Evolutionary conservation across 2,329 filamentous ascomycete species (phyloP), one percentile per base, ranked within the genome.

Genomic region (Stenocarpella maydis): DNA sequence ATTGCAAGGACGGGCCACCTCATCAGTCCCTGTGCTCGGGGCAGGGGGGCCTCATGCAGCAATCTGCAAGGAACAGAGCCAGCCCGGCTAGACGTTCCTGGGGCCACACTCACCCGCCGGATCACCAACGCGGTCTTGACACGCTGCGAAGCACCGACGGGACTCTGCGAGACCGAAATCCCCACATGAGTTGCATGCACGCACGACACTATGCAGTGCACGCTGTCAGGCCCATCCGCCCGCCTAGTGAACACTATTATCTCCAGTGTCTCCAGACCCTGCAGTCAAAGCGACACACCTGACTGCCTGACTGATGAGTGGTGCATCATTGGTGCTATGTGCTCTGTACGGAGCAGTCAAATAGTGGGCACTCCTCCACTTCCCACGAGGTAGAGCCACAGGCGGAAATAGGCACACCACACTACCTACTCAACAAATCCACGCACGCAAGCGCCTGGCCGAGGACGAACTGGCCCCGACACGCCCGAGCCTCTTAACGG

Each of bases 61-160:
- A 64, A 68, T 68, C 58, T 68, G 66, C 66, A 68, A 68, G 66
- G 66, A 47, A 68, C 66, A 45, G 55, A 53, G 14, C 31, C 43
- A 67, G 10, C 65, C 64, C 65, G 58, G 65, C 65, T 37, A 37
- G 45, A 14, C 31, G 21, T 67, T 45, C 41, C 6, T 34, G 28
- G 34, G 6, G 24, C 58, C 58, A 24, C 19, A 47, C 58, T 64
- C 43, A 37, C 31, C 43, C 43, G n/a, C 31, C 58, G 43, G 47
- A 34, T 47, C 55, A 47, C 39, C 39, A 41, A 47, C 39, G 2
- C 5, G 26, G 17, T 39, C 53, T 24, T 55, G 53, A 58, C 53
- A 58, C 53, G 55, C 55, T 31, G 54, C n/a, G 39, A 34, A n/a
- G 58, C 43, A 19, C 55, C 55, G 43, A 41, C 58, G 43, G 49